Percentiles rank a stretch among this genome's conserved stretches.
Conservation (phyloP, 805 yeast species). For the Saturnispora dispora region DNA sequence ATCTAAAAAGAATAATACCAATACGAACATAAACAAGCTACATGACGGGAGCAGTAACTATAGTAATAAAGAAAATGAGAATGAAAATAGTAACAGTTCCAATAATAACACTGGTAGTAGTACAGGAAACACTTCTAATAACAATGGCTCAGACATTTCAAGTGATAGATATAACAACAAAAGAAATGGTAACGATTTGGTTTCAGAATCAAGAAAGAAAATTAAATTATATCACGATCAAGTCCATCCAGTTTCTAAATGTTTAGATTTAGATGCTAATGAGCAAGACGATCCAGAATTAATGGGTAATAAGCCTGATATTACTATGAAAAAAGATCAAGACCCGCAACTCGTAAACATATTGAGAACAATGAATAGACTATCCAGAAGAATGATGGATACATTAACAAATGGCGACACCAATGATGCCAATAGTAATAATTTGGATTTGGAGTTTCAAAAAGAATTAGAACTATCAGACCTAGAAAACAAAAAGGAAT, state of each 20-base stretch:
- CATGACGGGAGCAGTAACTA: slow-evolving; percentile 6
- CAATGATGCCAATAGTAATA: slow-evolving; percentile 14
- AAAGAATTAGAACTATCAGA: slow-evolving; percentile 44
- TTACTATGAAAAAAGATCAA: slow-evolving; percentile 68
- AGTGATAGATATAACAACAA: slow-evolving; percentile 3
- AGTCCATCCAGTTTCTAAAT: slow-evolving; percentile 49
- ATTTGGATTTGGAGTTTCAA: slow-evolving; percentile 30
- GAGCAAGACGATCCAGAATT: slow-evolving; percentile 68
- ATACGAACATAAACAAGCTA: slow-evolving; percentile 19
- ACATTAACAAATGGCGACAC: slow-evolving; percentile 38
- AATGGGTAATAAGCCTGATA: slow-evolving; percentile 75
- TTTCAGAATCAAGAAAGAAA: slow-evolving; percentile 22
- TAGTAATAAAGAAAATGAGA: background rate
- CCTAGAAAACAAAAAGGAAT: slow-evolving; percentile 36
- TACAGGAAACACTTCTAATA: background rate
- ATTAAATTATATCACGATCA: slow-evolving; percentile 29
- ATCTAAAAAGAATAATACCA: background rate
- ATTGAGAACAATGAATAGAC: slow-evolving; percentile 79
- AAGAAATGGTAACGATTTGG: slow-evolving; percentile 14
- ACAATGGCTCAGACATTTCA: background rate
- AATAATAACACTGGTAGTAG: background rate
- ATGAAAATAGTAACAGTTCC: background rate
- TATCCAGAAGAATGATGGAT: slow-evolving; percentile 72
- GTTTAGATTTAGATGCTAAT: slow-evolving; percentile 75
- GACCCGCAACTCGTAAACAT: slow-evolving; percentile 65